Evolutionary conservation across 2,329 filamentous ascomycete genomes (phyloP).

Genomic region (Penicillium sp.): DNA sequence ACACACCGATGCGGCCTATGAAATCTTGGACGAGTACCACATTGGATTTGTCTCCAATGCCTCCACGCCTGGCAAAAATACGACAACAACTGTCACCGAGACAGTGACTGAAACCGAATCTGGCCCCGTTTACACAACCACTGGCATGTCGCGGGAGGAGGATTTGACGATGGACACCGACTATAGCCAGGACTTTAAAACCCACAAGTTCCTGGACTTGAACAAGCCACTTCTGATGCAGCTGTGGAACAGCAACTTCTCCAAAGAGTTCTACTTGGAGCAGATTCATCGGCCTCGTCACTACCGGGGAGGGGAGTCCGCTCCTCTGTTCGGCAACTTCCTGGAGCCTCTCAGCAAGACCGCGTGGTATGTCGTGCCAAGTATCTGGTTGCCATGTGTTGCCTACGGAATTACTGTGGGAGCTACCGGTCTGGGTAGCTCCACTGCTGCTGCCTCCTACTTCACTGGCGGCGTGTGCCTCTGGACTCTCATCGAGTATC

Average conservation of each 20-base stretch:
- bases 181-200: conserved; percentile 70
- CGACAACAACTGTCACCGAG: conserved; percentile 27
- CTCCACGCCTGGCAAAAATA: conserved; percentile 43
- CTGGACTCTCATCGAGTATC: conserved; percentile 90
- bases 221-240: conserved; percentile 81
- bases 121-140: conserved; percentile 53
- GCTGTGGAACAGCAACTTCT: conserved; percentile 83
- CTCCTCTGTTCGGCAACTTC: conserved; percentile 95
- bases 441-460: conserved; percentile 56
- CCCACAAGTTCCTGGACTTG: conserved; percentile 91
- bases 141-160: conserved; percentile 85
- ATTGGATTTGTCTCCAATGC: conserved; percentile 75
- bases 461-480: conserved; percentile 70
- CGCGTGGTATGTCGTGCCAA: conserved; percentile 87
- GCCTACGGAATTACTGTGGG: conserved; percentile 70
- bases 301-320: conserved; percentile 89
- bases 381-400: conserved; percentile 79
- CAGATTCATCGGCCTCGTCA: conserved; percentile 95
- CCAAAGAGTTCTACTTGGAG: conserved; percentile 93
- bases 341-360: conserved; percentile 96
- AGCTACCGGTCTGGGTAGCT: conserved; percentile 58
- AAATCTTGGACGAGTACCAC: conserved; percentile 83
- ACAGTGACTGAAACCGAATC: conserved; percentile 29
- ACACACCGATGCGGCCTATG: conserved; percentile 92
- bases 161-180: conserved; percentile 89